Percentiles rank a stretch among this genome's conserved stretches.
Conservation (phyloP, 306 rosid species). For the Mimosa pudica region DNA sequence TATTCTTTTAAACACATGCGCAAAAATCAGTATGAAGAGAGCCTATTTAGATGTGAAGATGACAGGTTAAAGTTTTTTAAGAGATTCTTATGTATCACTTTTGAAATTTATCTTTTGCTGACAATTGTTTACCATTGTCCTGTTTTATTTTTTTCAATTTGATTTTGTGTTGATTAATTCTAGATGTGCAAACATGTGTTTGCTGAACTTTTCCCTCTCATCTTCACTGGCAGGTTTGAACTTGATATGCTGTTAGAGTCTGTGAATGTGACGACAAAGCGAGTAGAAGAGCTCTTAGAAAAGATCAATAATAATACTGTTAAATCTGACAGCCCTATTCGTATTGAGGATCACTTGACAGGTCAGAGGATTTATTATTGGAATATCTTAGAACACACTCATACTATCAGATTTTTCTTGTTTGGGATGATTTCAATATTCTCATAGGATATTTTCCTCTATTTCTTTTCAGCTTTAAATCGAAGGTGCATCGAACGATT, state of each 20-base stretch:
- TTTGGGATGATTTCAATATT: slow-evolving; percentile 28
- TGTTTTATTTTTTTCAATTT: slow-evolving; percentile 24
- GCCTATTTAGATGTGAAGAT: slow-evolving; percentile 98
- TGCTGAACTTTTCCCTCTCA: slow-evolving; percentile 40
- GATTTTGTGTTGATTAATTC: slow-evolving; percentile 22
- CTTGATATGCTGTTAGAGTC: slow-evolving; percentile 98
- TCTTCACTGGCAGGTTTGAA: slow-evolving; percentile 76
- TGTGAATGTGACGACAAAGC: slow-evolving; percentile 82
- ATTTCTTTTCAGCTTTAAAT: slow-evolving; percentile 66
- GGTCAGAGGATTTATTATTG: slow-evolving; percentile 52
- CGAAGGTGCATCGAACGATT: slow-evolving; percentile 92
- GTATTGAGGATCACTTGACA: slow-evolving; percentile 88
- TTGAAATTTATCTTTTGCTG: slow-evolving; percentile 3
- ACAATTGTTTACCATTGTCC: slow-evolving; percentile 12
- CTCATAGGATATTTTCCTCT: slow-evolving; percentile 33
- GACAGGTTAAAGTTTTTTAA: slow-evolving; percentile 70
- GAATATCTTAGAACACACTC: slow-evolving; percentile 29
- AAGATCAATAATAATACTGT: slow-evolving; percentile 72
- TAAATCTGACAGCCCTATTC: slow-evolving; percentile 68
- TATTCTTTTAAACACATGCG: slow-evolving; percentile 99
- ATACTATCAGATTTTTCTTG: slow-evolving; percentile 23
- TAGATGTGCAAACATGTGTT: slow-evolving; percentile 17
- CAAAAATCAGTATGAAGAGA: slow-evolving; percentile 98
- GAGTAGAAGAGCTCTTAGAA: slow-evolving; percentile 87
- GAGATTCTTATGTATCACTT: slow-evolving; percentile 28